Base-by-base conservation (phyloP, 2,329 filamentous ascomycete genomes). In the Botrytis porri region DNA sequence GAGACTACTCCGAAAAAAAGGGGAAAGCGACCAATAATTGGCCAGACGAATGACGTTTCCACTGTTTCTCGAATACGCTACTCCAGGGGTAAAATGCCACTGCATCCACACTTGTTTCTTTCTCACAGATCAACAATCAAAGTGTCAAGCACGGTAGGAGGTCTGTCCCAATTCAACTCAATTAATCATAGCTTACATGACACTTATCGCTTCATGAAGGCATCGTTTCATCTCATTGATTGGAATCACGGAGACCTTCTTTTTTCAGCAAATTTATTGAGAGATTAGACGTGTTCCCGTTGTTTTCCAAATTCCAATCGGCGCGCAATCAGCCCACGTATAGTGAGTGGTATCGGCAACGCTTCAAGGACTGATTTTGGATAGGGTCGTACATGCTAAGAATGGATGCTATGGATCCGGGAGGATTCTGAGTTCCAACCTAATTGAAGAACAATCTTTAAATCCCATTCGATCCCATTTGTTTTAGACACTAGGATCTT, bases 21-120 rank as follows among this genome's bases (percentile, higher is more conserved):
- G 71, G 72, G 62, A 62, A 62, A 25, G 29, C 14, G 51, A 35
- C 51, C 39, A 73, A 37, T 72, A 43, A 78, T 70, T 77, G 76
- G 76, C 18, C 39, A 39, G 61, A n/a, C 57, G 37, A 35, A n/a
- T 29, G 7, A 14, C 4, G 22, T 45, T 41, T 70, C 72, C 70
- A 73, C 62, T 67, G 14, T 22, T 66, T 39, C 12, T 54, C 35
- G 65, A 57, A 12, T 22, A 41, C 67, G 70, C 73, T 76, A 61
- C 45, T 59, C 72, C 74, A 75, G 73, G 74, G 75, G 73, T 43
- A 59, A 43, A 66, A 59, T 62, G 32, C 57, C 62, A 72, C 62
- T 8, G 62, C 48, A 71, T 67, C 61, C 61, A 71, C 61, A 29
- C 60, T 51, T 41, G 25, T 41, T 32, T 8, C 10, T 25, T 59